Evolutionary conservation across 163 green algal species (phyloP), one percentile per base, ranked within the genome.

Genomic region (Chlamydomonas reinhardtii): DNA sequence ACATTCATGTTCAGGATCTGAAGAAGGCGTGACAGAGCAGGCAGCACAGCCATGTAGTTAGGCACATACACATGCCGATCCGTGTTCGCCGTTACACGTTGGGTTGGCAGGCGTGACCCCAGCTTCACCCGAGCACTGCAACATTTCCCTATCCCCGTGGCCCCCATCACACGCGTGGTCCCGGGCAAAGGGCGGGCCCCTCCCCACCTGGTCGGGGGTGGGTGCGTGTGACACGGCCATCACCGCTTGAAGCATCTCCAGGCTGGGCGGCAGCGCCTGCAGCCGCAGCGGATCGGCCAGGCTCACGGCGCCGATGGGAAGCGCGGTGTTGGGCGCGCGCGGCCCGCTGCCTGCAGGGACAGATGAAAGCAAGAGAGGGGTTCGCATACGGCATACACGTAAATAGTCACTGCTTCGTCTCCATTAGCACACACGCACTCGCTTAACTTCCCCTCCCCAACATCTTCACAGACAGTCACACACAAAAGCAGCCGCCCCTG

Each of bases 171-270:
- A n/a, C n/a, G n/a, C n/a, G n/a, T n/a, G n/a, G n/a, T n/a, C n/a
- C n/a, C n/a, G n/a, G n/a, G n/a, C n/a, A n/a, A n/a, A n/a, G n/a
- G n/a, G n/a, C n/a, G n/a, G n/a, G n/a, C n/a, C n/a, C n/a, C n/a
- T n/a, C n/a, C n/a, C n/a, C 62, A 70, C 62, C 62, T 70, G 73
- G 64, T 91, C 87, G 12, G 94, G 89, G 34, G 88, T 89, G 19
- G 87, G 70, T 2, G 96, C 97, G 83, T 98, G 94, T 0, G 92
- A 97, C 3, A 99, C 94, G 0, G 94, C 96, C 75, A 99, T 84
- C 86, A 99, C 76, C 24, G 90, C 94, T 78, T 97, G 93, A 39
- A 94, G 72, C 76, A 97, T 77, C 66, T 97, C 94, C 8, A 87
- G 74, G 39, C 5, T 72, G 43, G 88, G 87, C 2, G 87, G 86